Base-by-base conservation (phyloP, 768 basidiomycete genomes). In the Amanita phalloides region DNA sequence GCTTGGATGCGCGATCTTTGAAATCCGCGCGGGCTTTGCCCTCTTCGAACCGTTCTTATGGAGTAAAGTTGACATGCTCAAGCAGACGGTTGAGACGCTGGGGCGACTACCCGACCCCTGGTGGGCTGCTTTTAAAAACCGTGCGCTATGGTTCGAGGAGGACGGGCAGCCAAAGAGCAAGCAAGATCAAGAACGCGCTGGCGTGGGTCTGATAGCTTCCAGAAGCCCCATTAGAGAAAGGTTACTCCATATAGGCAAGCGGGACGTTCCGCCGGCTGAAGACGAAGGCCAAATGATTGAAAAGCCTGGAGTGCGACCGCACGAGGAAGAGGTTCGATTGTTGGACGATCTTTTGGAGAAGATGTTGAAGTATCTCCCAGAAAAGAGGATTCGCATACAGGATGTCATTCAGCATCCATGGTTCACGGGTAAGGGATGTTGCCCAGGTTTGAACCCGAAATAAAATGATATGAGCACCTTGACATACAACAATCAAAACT, bases 41-140 rank as follows among this genome's bases (percentile, higher is more conserved):
- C 68, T 73, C 45, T 74, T 73, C 51, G 70, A 71, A 7, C 20
- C 68, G 8, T 69, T 71, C 53, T 53, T 71, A 2, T 60, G 63
- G 10, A 56, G 61, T 50, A 61, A 64, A 37, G 48, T 32, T 2
- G 56, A 59, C 11, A 59, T 72, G 25, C 63, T 70, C 54, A 66
- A 50, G 51, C 58, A 71, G 59, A 68, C 51, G 5, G 64, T 72
- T 20, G 59, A 62, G 56, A 68, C 58, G 23, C 63, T 73, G 3
- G 73, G 72, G n/a, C 52, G 57, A 54, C 61, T 72, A 11, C 73
- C 72, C 9, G 67, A 71, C 10, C 70, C 70, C 4, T 71, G 68
- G 72, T 72, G 71, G 71, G 54, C 39, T 33, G 43, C 61, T 6
- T 73, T 63, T 39, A 59, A 64, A 49, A 45, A 60, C 5, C 64